Percentiles rank a stretch among this genome's conserved stretches.
These are phyloP conservation scores for Salix viminalis DNA, from an alignment of 345 rosid genomes.

Conservation along the genomic window DNA sequence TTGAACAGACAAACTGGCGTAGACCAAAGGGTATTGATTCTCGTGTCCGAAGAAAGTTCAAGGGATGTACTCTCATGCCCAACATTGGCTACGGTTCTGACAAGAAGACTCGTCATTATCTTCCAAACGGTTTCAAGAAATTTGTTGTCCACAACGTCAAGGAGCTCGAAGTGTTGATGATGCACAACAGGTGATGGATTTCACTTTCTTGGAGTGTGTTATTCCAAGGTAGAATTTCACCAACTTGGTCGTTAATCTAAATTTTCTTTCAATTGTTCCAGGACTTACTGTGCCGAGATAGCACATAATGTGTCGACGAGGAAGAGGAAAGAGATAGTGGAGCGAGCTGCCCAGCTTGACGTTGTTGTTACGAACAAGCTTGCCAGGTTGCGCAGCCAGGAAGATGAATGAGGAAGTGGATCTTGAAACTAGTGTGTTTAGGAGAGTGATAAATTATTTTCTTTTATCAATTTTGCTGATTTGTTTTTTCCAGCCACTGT, in stretches of 20 bases:
- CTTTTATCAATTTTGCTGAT: neutral
- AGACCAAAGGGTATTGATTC: conserved; percentile 90
- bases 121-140: conserved; percentile 82
- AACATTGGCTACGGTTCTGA: conserved; percentile 78
- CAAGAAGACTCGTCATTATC: conserved; percentile 76
- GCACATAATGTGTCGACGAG: conserved; percentile 79
- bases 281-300: conserved; percentile 85
- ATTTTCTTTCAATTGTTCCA: neutral
- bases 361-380: conserved; percentile 62
- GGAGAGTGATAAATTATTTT: neutral
- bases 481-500: neutral
- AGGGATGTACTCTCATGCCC: conserved; percentile 76
- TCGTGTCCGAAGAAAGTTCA: conserved; percentile 76
- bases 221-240: neutral
- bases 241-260: neutral
- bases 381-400: conserved; percentile 78
- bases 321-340: conserved; percentile 74
- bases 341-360: conserved; percentile 83
- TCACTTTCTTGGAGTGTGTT: neutral
- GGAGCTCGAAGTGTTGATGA: conserved; percentile 82
- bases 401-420: conserved; percentile 51
- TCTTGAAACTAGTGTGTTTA: neutral
- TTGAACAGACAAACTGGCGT: conserved; percentile 63
- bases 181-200: conserved; percentile 74
- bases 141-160: conserved; percentile 66